A percentile compares a stretch with the other conserved stretches of the same genome.
These are phyloP conservation scores for Beverwykella pulmonaria DNA, from an alignment of 495 filamentous ascomycete species.

Conservation along the genomic window DNA sequence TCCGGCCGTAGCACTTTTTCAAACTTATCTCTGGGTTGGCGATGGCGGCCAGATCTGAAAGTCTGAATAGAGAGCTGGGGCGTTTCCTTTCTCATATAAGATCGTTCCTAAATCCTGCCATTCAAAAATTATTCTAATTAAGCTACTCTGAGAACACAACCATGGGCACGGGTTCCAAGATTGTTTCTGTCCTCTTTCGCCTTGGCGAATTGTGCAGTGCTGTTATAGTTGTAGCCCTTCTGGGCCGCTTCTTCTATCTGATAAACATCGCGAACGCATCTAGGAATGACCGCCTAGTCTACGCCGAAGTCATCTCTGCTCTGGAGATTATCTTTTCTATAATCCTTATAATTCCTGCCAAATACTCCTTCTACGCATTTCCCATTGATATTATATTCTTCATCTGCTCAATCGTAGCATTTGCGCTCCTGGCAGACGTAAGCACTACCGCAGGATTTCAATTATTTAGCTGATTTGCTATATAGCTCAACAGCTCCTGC, in stretches of 20 bases:
- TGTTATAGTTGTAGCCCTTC: neutral
- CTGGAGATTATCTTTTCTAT: slow-evolving; percentile 5
- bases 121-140: no score
- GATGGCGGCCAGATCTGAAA: no score
- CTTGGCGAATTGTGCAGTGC: neutral
- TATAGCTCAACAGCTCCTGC: no score
- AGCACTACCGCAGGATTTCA: no score
- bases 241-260: slow-evolving; percentile 1
- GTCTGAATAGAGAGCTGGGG: no score
- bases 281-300: neutral
- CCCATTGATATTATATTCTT: neutral
- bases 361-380: slow-evolving; percentile 2
- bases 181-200: neutral
- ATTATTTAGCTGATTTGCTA: no score
- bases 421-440: neutral
- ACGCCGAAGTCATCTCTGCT: neutral
- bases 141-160: no score
- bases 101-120: no score
- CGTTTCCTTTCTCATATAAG: no score
- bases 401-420: neutral
- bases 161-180: neutral
- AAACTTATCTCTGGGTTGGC: no score
- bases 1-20: no score
- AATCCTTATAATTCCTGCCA: neutral
- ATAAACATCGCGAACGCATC: neutral